Evolutionary conservation across 106 monocot species (phyloP), one percentile per base, ranked within the genome.

Genomic region (Apostasia shenzhenica): DNA sequence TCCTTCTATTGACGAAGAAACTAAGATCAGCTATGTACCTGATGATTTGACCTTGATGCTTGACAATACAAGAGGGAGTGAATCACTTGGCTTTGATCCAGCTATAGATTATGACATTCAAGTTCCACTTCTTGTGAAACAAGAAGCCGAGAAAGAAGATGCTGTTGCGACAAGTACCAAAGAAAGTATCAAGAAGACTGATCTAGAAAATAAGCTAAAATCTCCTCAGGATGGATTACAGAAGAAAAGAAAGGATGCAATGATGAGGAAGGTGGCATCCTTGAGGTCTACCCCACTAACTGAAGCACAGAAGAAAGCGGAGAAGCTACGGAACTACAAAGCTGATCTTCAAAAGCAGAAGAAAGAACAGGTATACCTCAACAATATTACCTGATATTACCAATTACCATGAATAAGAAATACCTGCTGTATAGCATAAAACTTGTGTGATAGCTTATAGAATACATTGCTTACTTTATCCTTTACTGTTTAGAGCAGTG

Each of bases 231-330:
- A 71, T 81, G 77, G 76, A 7, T 61, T 68, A 56, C 77, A 82
- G 45, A 88, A 77, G 66, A 83, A 71, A 68, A 89, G 55, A 44
- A 81, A 71, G 61, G 90, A 93, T 26, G 61, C 74, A 8, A 4
- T 71, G 68, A 46, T 61, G n/a, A 85, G 60, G 70, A 87, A 64
- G 44, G 75, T 76, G 37, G 66, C 68, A 47, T 57, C 75, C 0
- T 69, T 85, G 38, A 85, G 63, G 67, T 58, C 77, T 46, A 95
- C 57, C 13, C 83, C 83, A 48, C 66, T 71, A 45, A 75, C 85
- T 77, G 93, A 99, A 76, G 99, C 93, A 48, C 99, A 85, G 74
- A 87, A 87, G 73, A 93, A 93, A 64, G 99, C 99, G 45, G 88
- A 93, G 63, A 93, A 93, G 62, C 59, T 99, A 52, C 80, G 99